These are phyloP conservation scores for Sporothrix humicola DNA, from an alignment of 2,329 filamentous ascomycete species.

Conservation along the genomic window DNA sequence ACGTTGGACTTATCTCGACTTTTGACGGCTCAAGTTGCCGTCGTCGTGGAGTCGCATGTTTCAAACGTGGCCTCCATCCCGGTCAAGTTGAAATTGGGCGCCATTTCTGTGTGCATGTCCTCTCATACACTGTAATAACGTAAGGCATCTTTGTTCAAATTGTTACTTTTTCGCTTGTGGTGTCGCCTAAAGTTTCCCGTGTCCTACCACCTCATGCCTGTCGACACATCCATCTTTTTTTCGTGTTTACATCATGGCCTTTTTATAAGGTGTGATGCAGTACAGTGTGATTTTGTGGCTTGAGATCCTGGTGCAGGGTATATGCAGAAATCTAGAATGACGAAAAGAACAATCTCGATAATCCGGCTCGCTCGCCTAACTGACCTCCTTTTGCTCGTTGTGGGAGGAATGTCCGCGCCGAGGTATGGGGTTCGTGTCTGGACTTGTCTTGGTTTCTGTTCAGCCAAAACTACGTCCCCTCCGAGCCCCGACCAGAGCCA, in stretches of 20 bases:
- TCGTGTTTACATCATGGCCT: not conserved
- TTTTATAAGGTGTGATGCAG: not conserved
- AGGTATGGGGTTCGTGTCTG: not conserved
- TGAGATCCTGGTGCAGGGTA: not conserved
- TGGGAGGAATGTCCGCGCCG: not conserved
- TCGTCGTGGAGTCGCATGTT: constrained; percentile 12
- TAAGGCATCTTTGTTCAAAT: not conserved
- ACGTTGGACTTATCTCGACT: not conserved
- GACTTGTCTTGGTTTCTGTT: constrained; percentile 1
- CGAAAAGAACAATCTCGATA: too few species aligned
- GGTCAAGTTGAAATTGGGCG: not conserved
- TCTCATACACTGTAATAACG: not conserved
- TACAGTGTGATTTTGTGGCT: not conserved
- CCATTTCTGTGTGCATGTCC: not conserved
- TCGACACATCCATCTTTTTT: not conserved
- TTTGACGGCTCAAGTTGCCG: constrained; percentile 15
- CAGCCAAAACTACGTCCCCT: not conserved
- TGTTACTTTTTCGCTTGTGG: not conserved
- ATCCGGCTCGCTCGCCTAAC: constrained; percentile 13
- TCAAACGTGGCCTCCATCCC: constrained; percentile 17
- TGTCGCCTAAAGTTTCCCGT: constrained; percentile 9
- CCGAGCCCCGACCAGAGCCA: constrained; percentile 2
- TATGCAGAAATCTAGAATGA: not conserved
- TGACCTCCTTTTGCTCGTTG: not conserved
- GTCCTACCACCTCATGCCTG: not conserved